These are phyloP conservation scores for Pseudisothecium myosuroides DNA, from an alignment of 225 moss, liverwort and hornwort genomes.

Conservation along the genomic window DNA sequence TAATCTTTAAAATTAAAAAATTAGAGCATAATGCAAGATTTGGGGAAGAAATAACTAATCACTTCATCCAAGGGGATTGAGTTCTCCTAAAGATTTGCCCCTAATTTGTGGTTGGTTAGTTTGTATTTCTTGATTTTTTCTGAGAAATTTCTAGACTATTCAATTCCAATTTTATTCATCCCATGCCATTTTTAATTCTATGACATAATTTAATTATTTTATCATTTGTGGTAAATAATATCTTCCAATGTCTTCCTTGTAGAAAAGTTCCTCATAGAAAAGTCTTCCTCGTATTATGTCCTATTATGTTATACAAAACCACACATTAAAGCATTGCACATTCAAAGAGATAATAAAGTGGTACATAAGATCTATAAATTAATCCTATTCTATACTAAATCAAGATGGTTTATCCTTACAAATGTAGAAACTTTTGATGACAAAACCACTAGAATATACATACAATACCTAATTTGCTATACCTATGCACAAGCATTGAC, in stretches of 20 bases:
- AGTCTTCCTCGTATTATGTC: too few species aligned
- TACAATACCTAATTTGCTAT: not conserved
- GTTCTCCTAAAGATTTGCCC: accelerated
- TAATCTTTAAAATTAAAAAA: not conserved
- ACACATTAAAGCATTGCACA: not conserved
- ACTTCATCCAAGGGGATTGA: not conserved
- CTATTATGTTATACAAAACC: not conserved
- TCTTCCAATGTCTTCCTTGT: accelerated
- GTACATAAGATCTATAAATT: accelerated
- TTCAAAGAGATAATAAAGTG: not conserved
- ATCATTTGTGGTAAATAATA: not conserved
- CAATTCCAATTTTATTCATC: not conserved
- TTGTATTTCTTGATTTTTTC: not conserved
- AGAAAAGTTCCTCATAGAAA: too few species aligned
- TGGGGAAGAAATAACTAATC: accelerated
- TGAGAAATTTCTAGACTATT: not conserved
- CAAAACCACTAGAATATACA: too few species aligned
- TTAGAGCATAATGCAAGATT: not conserved
- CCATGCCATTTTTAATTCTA: not conserved
- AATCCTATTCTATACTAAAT: not conserved
- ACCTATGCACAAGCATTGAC: not conserved
- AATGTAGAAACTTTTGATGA: accelerated
- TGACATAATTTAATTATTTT: not conserved
- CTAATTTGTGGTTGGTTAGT: not conserved
- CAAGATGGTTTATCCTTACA: not conserved